Evolutionary conservation across 345 rosid species (phyloP).

Genomic region (Arabidopsis arenosa): DNA sequence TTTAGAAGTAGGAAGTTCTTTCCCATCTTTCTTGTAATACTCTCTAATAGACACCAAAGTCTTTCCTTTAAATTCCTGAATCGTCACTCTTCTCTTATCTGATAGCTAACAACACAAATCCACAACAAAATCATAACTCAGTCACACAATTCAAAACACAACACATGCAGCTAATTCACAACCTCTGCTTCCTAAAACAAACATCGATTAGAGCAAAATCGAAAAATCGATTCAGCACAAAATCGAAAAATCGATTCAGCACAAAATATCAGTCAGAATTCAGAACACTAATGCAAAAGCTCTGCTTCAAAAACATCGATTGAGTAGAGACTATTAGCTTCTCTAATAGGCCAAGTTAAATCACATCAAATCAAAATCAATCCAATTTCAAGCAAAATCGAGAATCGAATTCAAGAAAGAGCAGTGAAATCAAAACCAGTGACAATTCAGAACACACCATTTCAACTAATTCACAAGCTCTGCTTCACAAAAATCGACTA

Average conservation of each 20-base stretch:
- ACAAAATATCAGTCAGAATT: neutral
- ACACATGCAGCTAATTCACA: neutral
- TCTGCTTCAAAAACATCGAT: too few species aligned
- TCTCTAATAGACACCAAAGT: conserved; percentile 86
- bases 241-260: too few species aligned
- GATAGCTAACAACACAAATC: conserved; percentile 51
- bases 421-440: conserved; percentile 30
- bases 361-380: neutral
- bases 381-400: neutral
- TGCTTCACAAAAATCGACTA: too few species aligned
- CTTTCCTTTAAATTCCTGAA: conserved; percentile 84
- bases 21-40: conserved; percentile 76
- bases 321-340: too few species aligned
- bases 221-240: too few species aligned
- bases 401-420: neutral
- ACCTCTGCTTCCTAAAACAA: neutral
- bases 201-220: neutral
- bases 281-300: neutral
- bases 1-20: conserved; percentile 86
- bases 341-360: too few species aligned
- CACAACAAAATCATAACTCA: neutral
- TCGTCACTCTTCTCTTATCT: conserved; percentile 79
- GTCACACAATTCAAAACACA: neutral
- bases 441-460: too few species aligned
- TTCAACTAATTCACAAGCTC: too few species aligned